These are phyloP conservation scores for Rhizomucor miehei DNA, from an alignment of 371 early-diverging fungal genomes.

Conservation along the genomic window DNA sequence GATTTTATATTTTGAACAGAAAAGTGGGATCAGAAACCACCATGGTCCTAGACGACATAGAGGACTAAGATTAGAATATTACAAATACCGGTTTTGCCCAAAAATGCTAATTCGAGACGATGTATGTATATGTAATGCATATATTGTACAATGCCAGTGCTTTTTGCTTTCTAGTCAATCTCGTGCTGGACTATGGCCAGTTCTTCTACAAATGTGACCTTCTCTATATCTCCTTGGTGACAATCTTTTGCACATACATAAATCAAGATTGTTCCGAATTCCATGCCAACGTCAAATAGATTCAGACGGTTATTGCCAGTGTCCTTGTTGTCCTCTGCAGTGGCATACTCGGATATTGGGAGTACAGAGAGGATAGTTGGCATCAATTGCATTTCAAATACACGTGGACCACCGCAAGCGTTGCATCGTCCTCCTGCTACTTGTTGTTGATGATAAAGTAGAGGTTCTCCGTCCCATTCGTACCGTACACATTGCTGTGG, in stretches of 20 bases:
- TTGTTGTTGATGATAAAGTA: slow-evolving; percentile 55
- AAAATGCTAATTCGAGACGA: too few relatives aligned
- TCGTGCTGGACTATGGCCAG: slow-evolving; percentile 69
- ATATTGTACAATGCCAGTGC: too few relatives aligned
- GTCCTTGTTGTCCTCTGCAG: slow-evolving; percentile 12
- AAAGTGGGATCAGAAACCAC: slow-evolving; percentile 15
- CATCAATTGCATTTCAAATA: slow-evolving; percentile 93
- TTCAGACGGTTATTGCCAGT: slow-evolving; percentile 40
- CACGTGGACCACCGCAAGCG: slow-evolving; percentile 71
- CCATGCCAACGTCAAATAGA: too few relatives aligned
- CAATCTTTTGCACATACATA: slow-evolving; percentile 86
- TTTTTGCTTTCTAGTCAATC: too few relatives aligned
- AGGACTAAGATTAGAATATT: too few relatives aligned
- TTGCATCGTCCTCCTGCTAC: slow-evolving; percentile 55
- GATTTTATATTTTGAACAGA: slow-evolving; percentile 50
- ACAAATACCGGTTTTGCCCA: too few relatives aligned
- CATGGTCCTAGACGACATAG: too few relatives aligned
- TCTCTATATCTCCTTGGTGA: slow-evolving; percentile 35
- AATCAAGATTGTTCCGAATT: slow-evolving; percentile 88
- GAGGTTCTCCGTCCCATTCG: slow-evolving; percentile 67
- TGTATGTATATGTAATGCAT: too few relatives aligned
- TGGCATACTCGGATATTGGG: slow-evolving; percentile 27
- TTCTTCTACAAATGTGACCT: slow-evolving; percentile 62
- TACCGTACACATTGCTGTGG: slow-evolving; percentile 89
- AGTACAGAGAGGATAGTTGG: slow-evolving; percentile 77